Conservation (phyloP, 352 stramenopile species). For the Globisporangium middletonii region DNA sequence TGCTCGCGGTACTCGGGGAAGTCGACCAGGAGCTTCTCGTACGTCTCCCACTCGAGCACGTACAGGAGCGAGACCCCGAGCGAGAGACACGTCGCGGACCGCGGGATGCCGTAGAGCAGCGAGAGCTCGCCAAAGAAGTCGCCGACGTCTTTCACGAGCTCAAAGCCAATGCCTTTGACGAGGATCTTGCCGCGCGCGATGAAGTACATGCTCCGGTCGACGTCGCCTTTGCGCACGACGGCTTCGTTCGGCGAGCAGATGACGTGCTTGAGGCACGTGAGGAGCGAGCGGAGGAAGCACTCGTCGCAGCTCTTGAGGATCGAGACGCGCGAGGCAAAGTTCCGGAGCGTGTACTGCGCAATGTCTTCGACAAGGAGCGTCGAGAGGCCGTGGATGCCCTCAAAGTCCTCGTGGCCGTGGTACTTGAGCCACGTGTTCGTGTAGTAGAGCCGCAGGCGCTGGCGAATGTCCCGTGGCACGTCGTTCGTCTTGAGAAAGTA, state of each 20-base stretch:
- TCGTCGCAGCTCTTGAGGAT: constrained; percentile 68
- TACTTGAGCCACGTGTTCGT: constrained; percentile 67
- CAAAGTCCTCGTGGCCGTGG: constrained; percentile 51
- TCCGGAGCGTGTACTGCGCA: constrained; percentile 55
- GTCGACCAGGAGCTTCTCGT: constrained; percentile 58
- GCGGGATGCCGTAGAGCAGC: constrained; percentile 64
- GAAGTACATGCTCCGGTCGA: constrained; percentile 74
- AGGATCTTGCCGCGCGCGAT: constrained; percentile 57
- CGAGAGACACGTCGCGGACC: constrained; percentile 63
- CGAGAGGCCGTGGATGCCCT: constrained; percentile 50
- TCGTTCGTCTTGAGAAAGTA: constrained; percentile 55
- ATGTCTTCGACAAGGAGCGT: constrained; percentile 62
- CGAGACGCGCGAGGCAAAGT: constrained; percentile 48
- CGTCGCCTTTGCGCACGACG: constrained; percentile 61
- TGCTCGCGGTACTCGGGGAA: constrained; percentile 69
- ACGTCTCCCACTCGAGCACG: constrained; percentile 70
- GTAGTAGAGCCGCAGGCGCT: constrained; percentile 55
- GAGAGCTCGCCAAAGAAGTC: constrained; percentile 54
- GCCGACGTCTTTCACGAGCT: constrained; percentile 61
- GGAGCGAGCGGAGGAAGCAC: constrained; percentile 49
- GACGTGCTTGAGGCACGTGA: constrained; percentile 59
- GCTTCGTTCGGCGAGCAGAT: constrained; percentile 55
- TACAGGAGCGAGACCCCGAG: constrained; percentile 68
- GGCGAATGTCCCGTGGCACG: constrained; percentile 38
- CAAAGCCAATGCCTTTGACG: constrained; percentile 52